phyloP scores from a whole-genome alignment of 2,329 filamentous ascomycete genomes.

The Cladophialophora immunda region DNA sequence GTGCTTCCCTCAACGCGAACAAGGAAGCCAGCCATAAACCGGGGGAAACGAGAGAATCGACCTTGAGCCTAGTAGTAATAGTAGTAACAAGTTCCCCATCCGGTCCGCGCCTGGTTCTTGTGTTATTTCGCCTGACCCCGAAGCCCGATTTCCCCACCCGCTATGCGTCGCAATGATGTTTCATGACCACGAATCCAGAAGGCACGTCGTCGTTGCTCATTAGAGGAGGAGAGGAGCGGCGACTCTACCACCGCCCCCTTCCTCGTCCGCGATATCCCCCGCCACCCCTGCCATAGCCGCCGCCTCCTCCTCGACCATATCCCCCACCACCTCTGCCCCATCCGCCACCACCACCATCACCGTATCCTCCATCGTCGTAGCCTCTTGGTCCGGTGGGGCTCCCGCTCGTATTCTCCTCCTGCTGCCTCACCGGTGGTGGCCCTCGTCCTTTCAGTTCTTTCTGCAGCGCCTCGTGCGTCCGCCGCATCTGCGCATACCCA shows the following conservation, averaged over 20 bases:
- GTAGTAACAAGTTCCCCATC: background rate
- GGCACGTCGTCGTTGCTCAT: background rate
- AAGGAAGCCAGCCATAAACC: background rate
- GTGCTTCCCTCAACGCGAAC: background rate
- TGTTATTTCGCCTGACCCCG: background rate
- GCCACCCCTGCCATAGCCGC: slow-evolving; percentile 50
- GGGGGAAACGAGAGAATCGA: background rate
- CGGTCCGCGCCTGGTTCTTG: background rate
- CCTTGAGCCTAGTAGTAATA: background rate
- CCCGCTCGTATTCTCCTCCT: slow-evolving; percentile 43
- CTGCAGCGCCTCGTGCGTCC: slow-evolving; percentile 85
- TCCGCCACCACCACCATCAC: slow-evolving; percentile 59
- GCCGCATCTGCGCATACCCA: slow-evolving; percentile 97
- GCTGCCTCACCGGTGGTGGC: slow-evolving; percentile 64
- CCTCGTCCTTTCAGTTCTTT: slow-evolving; percentile 82
- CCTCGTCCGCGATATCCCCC: slow-evolving; percentile 50
- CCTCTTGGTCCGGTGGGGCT: slow-evolving; percentile 50
- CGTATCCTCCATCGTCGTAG: slow-evolving; percentile 60
- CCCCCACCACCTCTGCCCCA: slow-evolving; percentile 60
- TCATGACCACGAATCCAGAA: background rate
- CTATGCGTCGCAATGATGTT: slow-evolving; percentile 6
- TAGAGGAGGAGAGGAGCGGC: background rate
- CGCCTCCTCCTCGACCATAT: slow-evolving; percentile 55
- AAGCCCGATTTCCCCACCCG: background rate
- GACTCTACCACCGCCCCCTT: slow-evolving; percentile 37